Conservation (phyloP, 2,329 filamentous ascomycete genomes). For the Fusarium oligoseptatum region DNA sequence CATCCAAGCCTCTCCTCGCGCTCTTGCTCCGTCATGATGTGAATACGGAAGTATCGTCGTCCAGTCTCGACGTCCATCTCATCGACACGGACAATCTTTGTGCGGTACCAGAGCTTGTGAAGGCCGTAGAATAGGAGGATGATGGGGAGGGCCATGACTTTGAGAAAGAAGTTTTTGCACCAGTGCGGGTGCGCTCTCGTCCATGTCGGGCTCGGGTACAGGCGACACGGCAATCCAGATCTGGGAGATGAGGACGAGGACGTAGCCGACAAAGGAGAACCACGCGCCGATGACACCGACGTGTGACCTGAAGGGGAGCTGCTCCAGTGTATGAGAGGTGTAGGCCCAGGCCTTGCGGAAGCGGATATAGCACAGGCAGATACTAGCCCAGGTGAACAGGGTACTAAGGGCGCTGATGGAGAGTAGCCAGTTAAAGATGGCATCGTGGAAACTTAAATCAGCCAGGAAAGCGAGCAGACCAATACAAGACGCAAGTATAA, state of each 20-base stretch:
- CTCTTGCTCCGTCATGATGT: conserved; percentile 83
- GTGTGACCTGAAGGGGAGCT: conserved; percentile 85
- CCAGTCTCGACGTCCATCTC: conserved; percentile 93
- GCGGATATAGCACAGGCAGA: conserved; percentile 89
- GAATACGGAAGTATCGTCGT: conserved; percentile 84
- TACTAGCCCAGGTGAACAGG: conserved; percentile 85
- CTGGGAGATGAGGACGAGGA: conserved; percentile 82
- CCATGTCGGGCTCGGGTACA: conserved; percentile 62
- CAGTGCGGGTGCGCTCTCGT: conserved; percentile 58
- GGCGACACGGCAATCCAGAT: conserved; percentile 90
- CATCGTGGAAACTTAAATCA: conserved; percentile 68
- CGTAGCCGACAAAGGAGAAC: conserved; percentile 82
- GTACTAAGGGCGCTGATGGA: conserved; percentile 79
- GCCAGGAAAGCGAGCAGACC: conserved; percentile 85
- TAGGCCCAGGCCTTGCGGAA: conserved; percentile 83
- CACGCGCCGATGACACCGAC: conserved; percentile 84
- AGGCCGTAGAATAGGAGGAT: conserved; percentile 75
- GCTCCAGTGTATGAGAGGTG: conserved; percentile 75
- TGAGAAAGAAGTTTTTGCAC: conserved; percentile 79
- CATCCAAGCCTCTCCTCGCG: conserved; percentile 77
- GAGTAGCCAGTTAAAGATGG: conserved; percentile 84
- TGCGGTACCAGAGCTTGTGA: conserved; percentile 83
- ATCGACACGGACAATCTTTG: conserved; percentile 72
- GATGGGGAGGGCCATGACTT: conserved; percentile 78
- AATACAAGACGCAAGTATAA: conserved; percentile 74